phyloP scores from a whole-genome alignment of 257 asterid species.

The Petunia axillaris region DNA sequence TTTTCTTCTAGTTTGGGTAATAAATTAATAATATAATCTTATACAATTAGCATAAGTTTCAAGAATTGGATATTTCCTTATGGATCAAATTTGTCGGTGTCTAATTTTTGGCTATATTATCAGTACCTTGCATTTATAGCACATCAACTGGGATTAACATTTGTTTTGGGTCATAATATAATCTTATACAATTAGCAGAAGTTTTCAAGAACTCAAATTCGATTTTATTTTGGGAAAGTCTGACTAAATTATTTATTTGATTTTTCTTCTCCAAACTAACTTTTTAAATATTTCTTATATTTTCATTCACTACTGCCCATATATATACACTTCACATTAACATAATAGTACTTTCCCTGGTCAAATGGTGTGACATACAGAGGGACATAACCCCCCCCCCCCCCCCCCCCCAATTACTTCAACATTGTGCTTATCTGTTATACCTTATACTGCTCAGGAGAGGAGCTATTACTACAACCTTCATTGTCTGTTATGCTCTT shows the following conservation, averaged over 20 bases:
- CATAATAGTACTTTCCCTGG: not conserved
- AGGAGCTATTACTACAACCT: conserved; percentile 81
- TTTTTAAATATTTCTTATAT: not conserved
- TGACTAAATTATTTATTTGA: not conserved
- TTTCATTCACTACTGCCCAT: not conserved
- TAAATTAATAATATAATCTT: conserved; percentile 8
- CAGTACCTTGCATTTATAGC: too few relatives aligned
- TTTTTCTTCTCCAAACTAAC: not conserved
- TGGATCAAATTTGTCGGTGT: not conserved
- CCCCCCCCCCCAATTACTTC: not conserved
- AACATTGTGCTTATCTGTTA: conserved; percentile 9
- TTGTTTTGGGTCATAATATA: too few relatives aligned
- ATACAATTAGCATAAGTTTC: not conserved
- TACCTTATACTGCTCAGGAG: conserved; percentile 56
- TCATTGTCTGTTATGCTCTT: conserved; percentile 74
- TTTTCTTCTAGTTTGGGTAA: conserved; percentile 11
- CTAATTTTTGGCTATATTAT: too few relatives aligned
- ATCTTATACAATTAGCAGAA: too few relatives aligned
- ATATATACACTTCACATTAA: not conserved
- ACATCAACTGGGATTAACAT: too few relatives aligned
- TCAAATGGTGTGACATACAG: not conserved
- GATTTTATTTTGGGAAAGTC: not conserved
- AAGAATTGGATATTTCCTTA: not conserved
- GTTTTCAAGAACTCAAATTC: too few relatives aligned
- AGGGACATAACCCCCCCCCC: not conserved